Conservation (phyloP, 805 yeast genomes). For the Sugiyamaella chiloensis region DNA sequence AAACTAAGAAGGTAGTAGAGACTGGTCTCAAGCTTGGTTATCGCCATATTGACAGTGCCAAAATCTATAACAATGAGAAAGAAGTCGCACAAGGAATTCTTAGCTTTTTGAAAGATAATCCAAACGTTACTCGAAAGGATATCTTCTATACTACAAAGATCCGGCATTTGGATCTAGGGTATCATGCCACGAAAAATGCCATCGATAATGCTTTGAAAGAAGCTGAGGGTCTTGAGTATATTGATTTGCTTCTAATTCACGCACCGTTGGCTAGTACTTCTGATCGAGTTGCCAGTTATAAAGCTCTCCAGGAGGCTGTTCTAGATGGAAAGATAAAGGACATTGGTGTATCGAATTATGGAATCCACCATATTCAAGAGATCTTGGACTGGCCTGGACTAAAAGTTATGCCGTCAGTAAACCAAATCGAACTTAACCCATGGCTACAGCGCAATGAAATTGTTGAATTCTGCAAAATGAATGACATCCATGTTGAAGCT, state of each 20-base stretch:
- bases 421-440: slow-evolving; percentile 85
- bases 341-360: slow-evolving; percentile 67
- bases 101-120: slow-evolving; percentile 48
- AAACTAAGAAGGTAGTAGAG: slow-evolving; percentile 42
- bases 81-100: slow-evolving; percentile 60
- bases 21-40: slow-evolving; percentile 65
- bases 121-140: slow-evolving; percentile 48
- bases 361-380: slow-evolving; percentile 54
- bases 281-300: slow-evolving; percentile 48
- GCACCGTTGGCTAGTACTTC: slow-evolving; percentile 38
- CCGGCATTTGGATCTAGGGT: slow-evolving; percentile 54
- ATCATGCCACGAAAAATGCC: slow-evolving; percentile 36
- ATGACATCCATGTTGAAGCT: slow-evolving; percentile 65
- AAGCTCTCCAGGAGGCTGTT: slow-evolving; percentile 55
- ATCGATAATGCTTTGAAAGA: slow-evolving; percentile 54
- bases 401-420: slow-evolving; percentile 61
- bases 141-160: slow-evolving; percentile 63
- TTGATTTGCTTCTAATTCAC: slow-evolving; percentile 67
- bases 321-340: slow-evolving; percentile 47
- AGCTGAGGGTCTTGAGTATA: slow-evolving; percentile 45
- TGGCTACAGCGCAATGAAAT: slow-evolving; percentile 71
- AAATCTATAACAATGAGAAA: slow-evolving; percentile 56
- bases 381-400: slow-evolving; percentile 46
- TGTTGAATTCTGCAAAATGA: slow-evolving; percentile 55
- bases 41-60: slow-evolving; percentile 73